phyloP scores from a whole-genome alignment of 345 rosid species.

The Cardamine occulta region DNA sequence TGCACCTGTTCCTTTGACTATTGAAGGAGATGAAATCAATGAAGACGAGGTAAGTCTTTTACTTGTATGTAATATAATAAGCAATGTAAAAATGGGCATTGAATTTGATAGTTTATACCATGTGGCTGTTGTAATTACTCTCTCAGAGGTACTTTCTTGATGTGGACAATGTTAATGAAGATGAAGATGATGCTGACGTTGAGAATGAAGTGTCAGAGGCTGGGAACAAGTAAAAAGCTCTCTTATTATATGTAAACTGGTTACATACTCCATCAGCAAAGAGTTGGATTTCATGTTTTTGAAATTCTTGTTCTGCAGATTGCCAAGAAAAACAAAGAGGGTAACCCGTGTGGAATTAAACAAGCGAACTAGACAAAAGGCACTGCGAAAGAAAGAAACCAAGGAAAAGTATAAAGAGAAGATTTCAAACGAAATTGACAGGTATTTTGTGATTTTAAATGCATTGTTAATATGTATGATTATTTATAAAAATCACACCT shows the following conservation, averaged over 20 bases:
- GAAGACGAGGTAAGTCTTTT: conserved; percentile 71
- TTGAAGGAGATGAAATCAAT: conserved; percentile 58
- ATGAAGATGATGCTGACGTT: conserved; percentile 50
- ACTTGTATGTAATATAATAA: background rate
- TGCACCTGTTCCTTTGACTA: conserved; percentile 81
- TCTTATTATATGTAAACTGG: background rate
- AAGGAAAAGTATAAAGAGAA: conserved; percentile 56
- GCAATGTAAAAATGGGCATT: background rate
- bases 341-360: conserved; percentile 78
- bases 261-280: conserved; percentile 7
- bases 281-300: conserved; percentile 22
- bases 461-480: background rate
- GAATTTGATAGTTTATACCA: conserved; percentile 1
- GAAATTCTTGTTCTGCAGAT: conserved; percentile 46
- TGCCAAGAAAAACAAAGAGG: conserved; percentile 52
- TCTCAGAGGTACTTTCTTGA: conserved; percentile 79
- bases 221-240: conserved; percentile 56
- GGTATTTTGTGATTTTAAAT: conserved; percentile 46
- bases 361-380: conserved; percentile 74
- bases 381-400: conserved; percentile 50
- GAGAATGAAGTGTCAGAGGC: conserved; percentile 47
- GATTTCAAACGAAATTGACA: conserved; percentile 70
- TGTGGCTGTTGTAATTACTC: conserved; percentile 6
- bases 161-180: conserved; percentile 64
- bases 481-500: background rate